phyloP scores from a whole-genome alignment of 2,329 filamentous ascomycete species.

The Trichoderma harzianum region DNA sequence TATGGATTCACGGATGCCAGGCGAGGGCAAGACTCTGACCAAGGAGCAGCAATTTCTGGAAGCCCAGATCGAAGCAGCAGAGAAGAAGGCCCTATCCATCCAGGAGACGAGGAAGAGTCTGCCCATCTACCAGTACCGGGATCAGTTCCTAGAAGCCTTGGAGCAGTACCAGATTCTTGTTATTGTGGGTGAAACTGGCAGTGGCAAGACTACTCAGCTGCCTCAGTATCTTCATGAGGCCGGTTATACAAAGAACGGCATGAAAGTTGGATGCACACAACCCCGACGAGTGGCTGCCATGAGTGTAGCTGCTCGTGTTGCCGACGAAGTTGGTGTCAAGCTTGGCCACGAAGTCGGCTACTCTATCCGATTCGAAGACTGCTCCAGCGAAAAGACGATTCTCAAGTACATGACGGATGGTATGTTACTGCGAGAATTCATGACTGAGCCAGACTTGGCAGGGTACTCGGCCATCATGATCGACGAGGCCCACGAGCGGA shows the following conservation, averaged over 20 bases:
- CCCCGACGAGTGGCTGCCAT: conserved; percentile 94
- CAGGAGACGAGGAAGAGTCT: conserved; percentile 87
- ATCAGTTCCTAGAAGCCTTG: conserved; percentile 84
- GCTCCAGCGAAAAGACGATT: conserved; percentile 84
- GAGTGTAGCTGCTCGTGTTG: conserved; percentile 94
- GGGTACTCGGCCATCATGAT: conserved; percentile 91
- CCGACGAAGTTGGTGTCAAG: conserved; percentile 88
- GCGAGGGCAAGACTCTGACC: conserved; percentile 67
- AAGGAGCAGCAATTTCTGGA: conserved; percentile 77
- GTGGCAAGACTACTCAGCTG: conserved; percentile 92
- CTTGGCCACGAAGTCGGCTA: conserved; percentile 92
- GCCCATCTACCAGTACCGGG: conserved; percentile 84
- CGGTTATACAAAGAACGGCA: conserved; percentile 77
- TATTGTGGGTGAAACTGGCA: conserved; percentile 91
- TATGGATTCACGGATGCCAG: conserved; percentile 67
- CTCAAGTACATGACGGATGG: conserved; percentile 98
- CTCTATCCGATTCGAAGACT: conserved; percentile 90
- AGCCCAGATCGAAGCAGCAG: conserved; percentile 80
- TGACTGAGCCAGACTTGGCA: conserved; percentile 80
- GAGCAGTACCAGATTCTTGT: conserved; percentile 82
- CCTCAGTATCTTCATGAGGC: conserved; percentile 92
- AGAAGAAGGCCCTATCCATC: conserved; percentile 82
- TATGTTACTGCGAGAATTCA: conserved; percentile 85
- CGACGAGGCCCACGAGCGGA: conserved; percentile 95
- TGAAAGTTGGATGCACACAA: conserved; percentile 90